These are phyloP conservation scores for Verbascum thapsus DNA, from an alignment of 257 asterid species.

Conservation along the genomic window DNA sequence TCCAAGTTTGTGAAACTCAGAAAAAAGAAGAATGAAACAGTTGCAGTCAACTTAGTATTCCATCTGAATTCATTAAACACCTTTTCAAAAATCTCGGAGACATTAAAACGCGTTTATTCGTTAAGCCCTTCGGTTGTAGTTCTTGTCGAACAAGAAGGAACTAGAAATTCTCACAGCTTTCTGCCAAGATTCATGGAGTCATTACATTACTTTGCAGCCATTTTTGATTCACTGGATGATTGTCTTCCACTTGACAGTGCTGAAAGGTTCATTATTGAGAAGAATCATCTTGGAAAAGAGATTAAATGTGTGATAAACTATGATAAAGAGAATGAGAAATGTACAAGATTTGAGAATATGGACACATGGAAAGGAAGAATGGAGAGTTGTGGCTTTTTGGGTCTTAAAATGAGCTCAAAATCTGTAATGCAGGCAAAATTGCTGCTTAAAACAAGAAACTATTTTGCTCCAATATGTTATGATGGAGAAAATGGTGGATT, in stretches of 20 bases:
- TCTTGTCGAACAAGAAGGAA: slow-evolving; percentile 73
- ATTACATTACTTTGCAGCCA: slow-evolving; percentile 71
- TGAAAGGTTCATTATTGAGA: slow-evolving; percentile 73
- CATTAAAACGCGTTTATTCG: slow-evolving; percentile 44
- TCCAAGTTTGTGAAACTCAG: slow-evolving; percentile 38
- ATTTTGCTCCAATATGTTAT: slow-evolving; percentile 37
- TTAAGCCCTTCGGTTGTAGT: slow-evolving; percentile 55
- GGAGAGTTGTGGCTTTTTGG: slow-evolving; percentile 60
- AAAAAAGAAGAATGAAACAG: slow-evolving; percentile 61
- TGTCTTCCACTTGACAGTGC: slow-evolving; percentile 64
- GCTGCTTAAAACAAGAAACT: slow-evolving; percentile 69
- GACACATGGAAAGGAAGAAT: slow-evolving; percentile 66
- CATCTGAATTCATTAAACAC: slow-evolving; percentile 46
- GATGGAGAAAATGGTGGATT: slow-evolving; percentile 72
- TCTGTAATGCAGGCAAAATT: slow-evolving; percentile 67
- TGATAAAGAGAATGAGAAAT: slow-evolving; percentile 34
- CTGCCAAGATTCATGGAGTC: slow-evolving; percentile 76
- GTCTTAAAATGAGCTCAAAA: slow-evolving; percentile 43
- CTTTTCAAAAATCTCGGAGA: slow-evolving; percentile 44
- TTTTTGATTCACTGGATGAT: slow-evolving; percentile 73
- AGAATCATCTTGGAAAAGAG: slow-evolving; percentile 63
- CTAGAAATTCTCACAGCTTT: slow-evolving; percentile 49
- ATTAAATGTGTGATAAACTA: slow-evolving; percentile 49
- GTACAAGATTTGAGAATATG: slow-evolving; percentile 49
- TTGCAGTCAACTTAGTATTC: slow-evolving; percentile 61